These are phyloP conservation scores for Rhytidhysteron rufulum DNA, from an alignment of 2,329 filamentous ascomycete species.

Conservation along the genomic window DNA sequence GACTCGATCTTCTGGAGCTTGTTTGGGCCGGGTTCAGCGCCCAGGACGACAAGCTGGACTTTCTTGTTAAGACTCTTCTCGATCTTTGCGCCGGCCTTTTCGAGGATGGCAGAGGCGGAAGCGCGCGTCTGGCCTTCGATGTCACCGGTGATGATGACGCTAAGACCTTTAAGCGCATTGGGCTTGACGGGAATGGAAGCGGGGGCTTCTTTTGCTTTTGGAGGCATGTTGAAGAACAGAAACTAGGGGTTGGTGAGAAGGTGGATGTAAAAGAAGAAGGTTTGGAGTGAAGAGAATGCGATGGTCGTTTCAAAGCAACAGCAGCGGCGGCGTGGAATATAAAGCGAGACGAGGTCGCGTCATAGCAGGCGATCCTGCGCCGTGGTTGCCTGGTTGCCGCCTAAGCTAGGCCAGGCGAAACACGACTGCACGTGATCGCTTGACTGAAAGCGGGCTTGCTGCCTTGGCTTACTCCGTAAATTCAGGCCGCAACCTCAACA, in stretches of 20 bases:
- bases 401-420: too few species aligned
- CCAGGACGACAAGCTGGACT: slow-evolving; percentile 64
- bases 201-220: slow-evolving; percentile 6
- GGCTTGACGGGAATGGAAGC: slow-evolving; percentile 11
- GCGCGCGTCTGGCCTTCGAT: slow-evolving; percentile 14
- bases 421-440: background rate
- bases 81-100: slow-evolving; percentile 15
- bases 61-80: slow-evolving; percentile 21
- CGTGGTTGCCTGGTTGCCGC: background rate
- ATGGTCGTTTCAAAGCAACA: too few species aligned
- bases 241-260: background rate
- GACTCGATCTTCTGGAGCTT: slow-evolving; percentile 80
- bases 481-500: too few species aligned
- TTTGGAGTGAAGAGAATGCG: background rate
- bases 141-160: slow-evolving; percentile 16
- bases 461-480: too few species aligned
- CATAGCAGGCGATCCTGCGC: background rate
- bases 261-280: background rate
- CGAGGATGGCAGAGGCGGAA: slow-evolving; percentile 12
- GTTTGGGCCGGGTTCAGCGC: slow-evolving; percentile 81
- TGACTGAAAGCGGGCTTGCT: too few species aligned
- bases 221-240: background rate
- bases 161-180: slow-evolving; percentile 12
- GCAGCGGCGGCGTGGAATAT: too few species aligned
- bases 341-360: too few species aligned